Base-by-base conservation (phyloP, 805 yeast genomes). In the Blastobotrys americana region DNA sequence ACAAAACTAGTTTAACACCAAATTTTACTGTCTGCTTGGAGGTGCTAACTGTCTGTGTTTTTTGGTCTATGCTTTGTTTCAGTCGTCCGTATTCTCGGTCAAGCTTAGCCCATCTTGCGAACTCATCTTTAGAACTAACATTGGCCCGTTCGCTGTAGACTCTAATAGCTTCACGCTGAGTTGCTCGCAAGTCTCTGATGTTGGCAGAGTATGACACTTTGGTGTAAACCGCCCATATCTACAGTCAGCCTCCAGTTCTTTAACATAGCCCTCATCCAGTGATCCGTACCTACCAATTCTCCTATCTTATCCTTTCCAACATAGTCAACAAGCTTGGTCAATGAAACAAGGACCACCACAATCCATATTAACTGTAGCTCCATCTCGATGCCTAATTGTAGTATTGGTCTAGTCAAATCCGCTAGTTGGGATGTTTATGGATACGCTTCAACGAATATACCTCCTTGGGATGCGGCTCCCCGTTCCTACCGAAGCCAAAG, bases 51-150 rank as follows among this genome's bases (percentile, higher is more conserved):
- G 20, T n/a, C 48, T n/a, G 45, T 45, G 58, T 50, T 38, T 76
- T 52, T 5, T 54, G 46, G 15, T 70, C 73, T 36, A 82, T 66
- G 48, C 83, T 78, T 13, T 63, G 68, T 37, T 71, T 69, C 41
- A 84, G 57, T 47, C 74, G 72, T 52, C 82, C 88, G 46, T 73
- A 66, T 54, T 72, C 74, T 40, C 98, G 74, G 57, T 87, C 89
- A 50, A 89, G 70, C 61, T 87, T 87, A 1, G 97, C 94, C 97
- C 97, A 93, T 57, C 77, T 81, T 22, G 97, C 96, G 62, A 90
- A 93, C 56, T 93, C 80, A 60, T 93, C 97, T 63, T 90, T 96
- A 1, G 97, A 90, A 44, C 86, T 77, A 6, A 88, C 75, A 2
- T 70, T 50, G 23, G 76, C 68, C 49, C 87, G 74, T 54, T 80